Percentiles rank a stretch among this genome's conserved stretches.
Evolutionary conservation across 2,329 filamentous ascomycete species (phyloP).

Genomic region (Dothistroma septosporum): DNA sequence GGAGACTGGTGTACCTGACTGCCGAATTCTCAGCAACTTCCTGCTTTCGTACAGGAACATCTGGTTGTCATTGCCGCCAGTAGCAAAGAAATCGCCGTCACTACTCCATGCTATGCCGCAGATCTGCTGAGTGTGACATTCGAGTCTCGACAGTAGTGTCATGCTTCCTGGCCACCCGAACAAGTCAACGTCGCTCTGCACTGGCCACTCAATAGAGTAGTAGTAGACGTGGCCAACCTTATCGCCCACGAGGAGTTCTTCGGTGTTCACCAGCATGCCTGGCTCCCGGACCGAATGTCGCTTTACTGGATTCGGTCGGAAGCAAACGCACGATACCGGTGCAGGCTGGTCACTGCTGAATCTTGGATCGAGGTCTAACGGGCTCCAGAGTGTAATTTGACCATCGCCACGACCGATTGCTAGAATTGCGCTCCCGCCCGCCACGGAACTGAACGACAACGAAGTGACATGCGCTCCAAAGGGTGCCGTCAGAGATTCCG

Average conservation of each 20-base stretch:
- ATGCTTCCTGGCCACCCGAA: slow-evolving; percentile 74
- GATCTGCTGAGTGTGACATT: slow-evolving; percentile 80
- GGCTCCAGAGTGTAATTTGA: slow-evolving; percentile 71
- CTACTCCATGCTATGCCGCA: slow-evolving; percentile 88
- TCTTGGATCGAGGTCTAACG: slow-evolving; percentile 64
- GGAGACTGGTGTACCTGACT: slow-evolving; percentile 5
- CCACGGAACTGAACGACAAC: slow-evolving; percentile 79
- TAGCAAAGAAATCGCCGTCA: slow-evolving; percentile 72
- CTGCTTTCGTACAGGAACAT: slow-evolving; percentile 75
- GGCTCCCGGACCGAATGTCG: slow-evolving; percentile 49
- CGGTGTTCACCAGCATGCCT: slow-evolving; percentile 57
- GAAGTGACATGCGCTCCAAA: slow-evolving; percentile 64
- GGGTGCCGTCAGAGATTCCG: slow-evolving; percentile 53
- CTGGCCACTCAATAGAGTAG: slow-evolving; percentile 82
- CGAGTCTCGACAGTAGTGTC: slow-evolving; percentile 71
- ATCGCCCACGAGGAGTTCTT: slow-evolving; percentile 84
- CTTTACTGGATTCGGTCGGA: slow-evolving; percentile 61
- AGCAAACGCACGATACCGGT: slow-evolving; percentile 75
- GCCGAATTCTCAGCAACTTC: slow-evolving; percentile 42
- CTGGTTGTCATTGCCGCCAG: slow-evolving; percentile 87
- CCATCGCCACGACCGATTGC: slow-evolving; percentile 80
- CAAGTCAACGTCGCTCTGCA: slow-evolving; percentile 56
- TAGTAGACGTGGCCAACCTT: slow-evolving; percentile 79
- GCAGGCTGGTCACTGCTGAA: slow-evolving; percentile 70
- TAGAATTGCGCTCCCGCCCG: slow-evolving; percentile 73